Evolutionary conservation across 768 basidiomycete species (phyloP), one percentile per base, ranked within the genome.

Genomic region (Psilocybe azurescens): DNA sequence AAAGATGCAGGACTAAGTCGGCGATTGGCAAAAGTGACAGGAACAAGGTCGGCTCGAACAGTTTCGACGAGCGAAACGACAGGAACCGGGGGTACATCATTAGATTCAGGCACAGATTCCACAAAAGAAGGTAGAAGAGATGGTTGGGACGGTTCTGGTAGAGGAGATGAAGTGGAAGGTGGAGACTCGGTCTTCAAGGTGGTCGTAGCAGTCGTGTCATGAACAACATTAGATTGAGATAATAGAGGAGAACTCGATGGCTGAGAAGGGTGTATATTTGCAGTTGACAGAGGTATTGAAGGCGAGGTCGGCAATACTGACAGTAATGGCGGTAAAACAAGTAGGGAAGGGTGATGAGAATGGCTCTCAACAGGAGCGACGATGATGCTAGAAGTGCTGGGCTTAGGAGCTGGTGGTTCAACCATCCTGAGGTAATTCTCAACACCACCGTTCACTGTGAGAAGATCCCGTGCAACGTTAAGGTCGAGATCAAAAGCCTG

Each of bases 401-500:
- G 29, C 36, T 29, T 59, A n/a, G 60, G 44, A 41, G 49, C 16
- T 53, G 63, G 46, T 7, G 60, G 78, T 59, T 82, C 84, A 44
- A 84, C 77, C 78, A 86, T 80, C 73, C 81, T 85, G 48, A 92
- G 72, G 70, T 89, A 90, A 48, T 84, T 81, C 67, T 91, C 88
- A 33, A 89, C 83, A 0, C 86, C 90, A 14, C 86, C 86, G 52
- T 83, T 81, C 9, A 86, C 81, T 18, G 80, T 79, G 36, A 91
- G 74, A 46, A 90, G 67, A 71, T 94, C 89, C 10, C 83, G 81
- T 11, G 82, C 79, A n/a, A 80, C 82, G 56, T 77, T 84, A 49
- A 84, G 68, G 70, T 90, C 90, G 47, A 93, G 72, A 68, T 93
- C 89, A 69, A 93, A 90, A 6, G 88, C 87, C 1, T 89, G 88